A percentile compares a stretch with the other conserved stretches of the same genome.
These are phyloP conservation scores for Aspergillus ibericus DNA, from an alignment of 2,329 filamentous ascomycete species.

Conservation along the genomic window DNA sequence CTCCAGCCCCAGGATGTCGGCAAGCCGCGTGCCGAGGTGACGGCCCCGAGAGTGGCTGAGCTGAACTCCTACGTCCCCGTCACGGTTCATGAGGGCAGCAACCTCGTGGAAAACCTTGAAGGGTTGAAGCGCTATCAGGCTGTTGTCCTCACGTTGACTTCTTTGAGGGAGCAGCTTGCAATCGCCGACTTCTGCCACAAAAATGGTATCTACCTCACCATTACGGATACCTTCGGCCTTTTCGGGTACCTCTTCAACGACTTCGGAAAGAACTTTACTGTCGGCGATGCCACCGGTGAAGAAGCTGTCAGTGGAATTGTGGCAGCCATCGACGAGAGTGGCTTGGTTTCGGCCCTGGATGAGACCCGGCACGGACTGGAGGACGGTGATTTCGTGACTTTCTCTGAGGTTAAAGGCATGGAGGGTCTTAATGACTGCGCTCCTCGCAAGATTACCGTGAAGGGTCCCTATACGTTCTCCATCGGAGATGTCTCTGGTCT, in stretches of 20 bases:
- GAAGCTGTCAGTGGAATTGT: conserved; percentile 84
- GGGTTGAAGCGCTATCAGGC: conserved; percentile 90
- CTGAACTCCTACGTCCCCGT: conserved; percentile 96
- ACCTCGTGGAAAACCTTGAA: conserved; percentile 72
- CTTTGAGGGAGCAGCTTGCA: conserved; percentile 74
- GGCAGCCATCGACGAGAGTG: conserved; percentile 83
- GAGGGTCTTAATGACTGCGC: conserved; percentile 79
- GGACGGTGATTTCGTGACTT: conserved; percentile 95
- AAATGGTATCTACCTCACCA: conserved; percentile 87
- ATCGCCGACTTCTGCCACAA: conserved; percentile 93
- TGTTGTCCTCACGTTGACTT: conserved; percentile 82
- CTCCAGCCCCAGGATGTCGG: conserved; percentile 83
- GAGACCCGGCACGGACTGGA: conserved; percentile 93
- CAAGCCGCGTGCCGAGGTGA: conserved; percentile 83
- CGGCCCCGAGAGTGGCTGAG: conserved; percentile 85
- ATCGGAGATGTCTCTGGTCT: conserved; percentile 89
- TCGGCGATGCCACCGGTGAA: conserved; percentile 88
- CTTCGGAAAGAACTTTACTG: conserved; percentile 90
- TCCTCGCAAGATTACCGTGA: conserved; percentile 87
- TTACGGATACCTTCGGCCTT: conserved; percentile 85
- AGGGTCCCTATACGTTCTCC: conserved; percentile 95
- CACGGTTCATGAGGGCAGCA: conserved; percentile 64
- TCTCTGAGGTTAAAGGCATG: conserved; percentile 91
- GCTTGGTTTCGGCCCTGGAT: conserved; percentile 87
- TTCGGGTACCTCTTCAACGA: conserved; percentile 97